Evolutionary conservation across 345 rosid species (phyloP), one percentile per base, ranked within the genome.

Genomic region (Linum trigynum): DNA sequence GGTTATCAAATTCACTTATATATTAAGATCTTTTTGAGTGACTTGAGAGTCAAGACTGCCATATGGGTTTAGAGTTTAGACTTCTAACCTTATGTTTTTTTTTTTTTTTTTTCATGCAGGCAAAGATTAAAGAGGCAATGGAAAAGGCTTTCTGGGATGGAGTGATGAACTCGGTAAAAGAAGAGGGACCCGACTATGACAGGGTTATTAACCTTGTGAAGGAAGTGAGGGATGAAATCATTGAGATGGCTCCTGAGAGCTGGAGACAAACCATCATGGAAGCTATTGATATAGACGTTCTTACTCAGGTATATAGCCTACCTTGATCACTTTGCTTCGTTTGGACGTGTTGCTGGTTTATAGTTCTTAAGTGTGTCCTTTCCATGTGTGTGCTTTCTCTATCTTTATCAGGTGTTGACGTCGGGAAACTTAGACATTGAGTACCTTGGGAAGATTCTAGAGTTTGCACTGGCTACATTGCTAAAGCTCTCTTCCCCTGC

Each of bases 131-230:
- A 77, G 82, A 83, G 73, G 82, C 85, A 38, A 86, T 94, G 90
- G 96, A 88, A 78, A 77, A 74, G 61, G 97, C 92, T 68, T 94
- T 94, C 77, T 94, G 99, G 99, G 97, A 94, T 56, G 74, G 78
- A 62, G 66, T 90, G 38, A 71, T 78, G 75, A 92, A 94, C 66
- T 85, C 99, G 3, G 62, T 90, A 32, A 84, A 78, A 78, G 75
- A 69, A 66, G 86, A 77, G 55, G 74, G 76, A n/a, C 89, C 92
- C 43, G 76, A 84, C 59, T 86, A 84, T 78, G 85, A 82, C 42
- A 68, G 89, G 65, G 80, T 86, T 64, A 62, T 86, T 71, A 79
- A 85, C 65, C 96, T 94, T 61, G 80, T 86, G 88, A 79, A 71
- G 74, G 99, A 94, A 77, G 95, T 88, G 69, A 85, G 92, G 67